phyloP scores from a whole-genome alignment of 176 grass and related monocot genomes.

The Oryza longistaminata region DNA sequence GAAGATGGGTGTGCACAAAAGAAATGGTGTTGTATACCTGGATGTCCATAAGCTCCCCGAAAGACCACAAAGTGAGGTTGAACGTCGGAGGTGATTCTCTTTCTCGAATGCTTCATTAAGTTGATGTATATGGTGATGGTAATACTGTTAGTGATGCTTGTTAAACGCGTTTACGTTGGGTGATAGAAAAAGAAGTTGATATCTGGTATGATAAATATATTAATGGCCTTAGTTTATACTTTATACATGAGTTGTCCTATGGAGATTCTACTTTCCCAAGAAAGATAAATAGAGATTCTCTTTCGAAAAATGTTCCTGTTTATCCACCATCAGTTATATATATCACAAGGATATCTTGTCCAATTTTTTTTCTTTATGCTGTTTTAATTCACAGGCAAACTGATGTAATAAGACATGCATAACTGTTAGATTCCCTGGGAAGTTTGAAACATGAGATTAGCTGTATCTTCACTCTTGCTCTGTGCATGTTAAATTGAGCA shows the following conservation, averaged over 20 bases:
- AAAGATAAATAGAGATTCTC: background rate
- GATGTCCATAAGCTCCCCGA: constrained; percentile 97
- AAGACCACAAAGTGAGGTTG: constrained; percentile 75
- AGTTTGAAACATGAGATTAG: background rate
- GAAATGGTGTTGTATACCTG: constrained; percentile 90
- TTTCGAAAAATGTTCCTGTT: background rate
- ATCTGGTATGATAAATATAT: background rate
- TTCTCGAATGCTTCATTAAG: background rate
- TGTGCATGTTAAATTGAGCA: background rate
- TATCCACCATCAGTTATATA: background rate
- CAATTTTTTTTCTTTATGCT: constrained; percentile 23
- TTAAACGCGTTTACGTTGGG: background rate
- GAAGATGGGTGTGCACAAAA: constrained; percentile 99
- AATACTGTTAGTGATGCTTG: background rate
- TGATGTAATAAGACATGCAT: background rate
- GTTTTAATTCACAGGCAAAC: constrained; percentile 14
- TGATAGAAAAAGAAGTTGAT: background rate
- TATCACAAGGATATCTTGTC: background rate
- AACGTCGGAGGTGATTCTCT: constrained; percentile 60
- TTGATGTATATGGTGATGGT: constrained; percentile 14
- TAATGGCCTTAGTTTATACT: constrained; percentile 1
- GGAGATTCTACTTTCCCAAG: background rate
- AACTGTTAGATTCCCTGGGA: constrained; percentile 10
- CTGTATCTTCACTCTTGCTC: background rate
- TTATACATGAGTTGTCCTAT: background rate